These are phyloP conservation scores for Citeromyces siamensis DNA, from an alignment of 1,139 yeast genomes.

Conservation along the genomic window DNA sequence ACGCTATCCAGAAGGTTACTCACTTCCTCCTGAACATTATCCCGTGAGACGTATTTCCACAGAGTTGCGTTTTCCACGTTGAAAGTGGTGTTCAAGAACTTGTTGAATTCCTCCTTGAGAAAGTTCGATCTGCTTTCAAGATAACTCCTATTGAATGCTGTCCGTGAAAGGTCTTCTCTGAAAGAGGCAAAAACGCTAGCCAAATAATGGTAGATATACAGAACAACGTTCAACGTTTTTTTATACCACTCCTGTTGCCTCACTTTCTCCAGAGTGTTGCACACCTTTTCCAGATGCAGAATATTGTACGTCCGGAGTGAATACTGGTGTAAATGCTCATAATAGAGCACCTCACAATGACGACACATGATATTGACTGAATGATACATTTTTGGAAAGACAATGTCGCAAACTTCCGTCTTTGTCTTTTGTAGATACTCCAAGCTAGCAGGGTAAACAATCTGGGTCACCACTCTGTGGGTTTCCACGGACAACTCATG, in stretches of 20 bases:
- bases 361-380: background rate
- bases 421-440: background rate
- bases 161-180: background rate
- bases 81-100: slow-evolving; percentile 15
- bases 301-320: background rate
- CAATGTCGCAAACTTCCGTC: background rate
- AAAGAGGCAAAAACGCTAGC: background rate
- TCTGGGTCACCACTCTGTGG: background rate
- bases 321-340: background rate
- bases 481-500: background rate
- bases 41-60: background rate
- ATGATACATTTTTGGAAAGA: background rate
- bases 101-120: slow-evolving; percentile 16
- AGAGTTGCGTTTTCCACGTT: slow-evolving; percentile 5
- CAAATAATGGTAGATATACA: background rate
- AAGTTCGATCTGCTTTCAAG: slow-evolving; percentile 17
- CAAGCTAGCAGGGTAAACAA: background rate
- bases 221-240: background rate
- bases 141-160: slow-evolving; percentile 10
- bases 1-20: background rate
- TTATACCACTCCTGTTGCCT: background rate
- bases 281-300: background rate
- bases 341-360: background rate
- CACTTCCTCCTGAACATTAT: background rate
- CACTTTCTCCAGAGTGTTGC: background rate